These are phyloP conservation scores for Trichoderma koningii DNA, from an alignment of 2,329 filamentous ascomycete species.

Conservation along the genomic window DNA sequence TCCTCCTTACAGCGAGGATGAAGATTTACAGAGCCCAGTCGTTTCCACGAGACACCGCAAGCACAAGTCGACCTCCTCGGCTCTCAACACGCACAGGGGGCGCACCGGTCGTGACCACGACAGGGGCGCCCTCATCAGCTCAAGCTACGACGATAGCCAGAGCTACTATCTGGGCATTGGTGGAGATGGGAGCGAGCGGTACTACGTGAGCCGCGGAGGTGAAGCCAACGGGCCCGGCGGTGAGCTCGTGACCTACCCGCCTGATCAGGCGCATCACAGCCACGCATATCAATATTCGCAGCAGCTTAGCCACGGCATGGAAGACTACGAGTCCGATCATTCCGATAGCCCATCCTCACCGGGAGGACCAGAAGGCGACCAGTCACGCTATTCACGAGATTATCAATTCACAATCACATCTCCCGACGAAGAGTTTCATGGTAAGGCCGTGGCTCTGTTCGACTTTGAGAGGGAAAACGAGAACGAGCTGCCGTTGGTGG, in stretches of 20 bases:
- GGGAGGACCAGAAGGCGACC: constrained; percentile 61
- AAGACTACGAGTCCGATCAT: constrained; percentile 60
- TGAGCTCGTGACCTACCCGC: constrained; percentile 77
- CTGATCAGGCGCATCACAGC: constrained; percentile 63
- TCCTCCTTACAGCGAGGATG: constrained; percentile 92
- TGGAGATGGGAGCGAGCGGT: constrained; percentile 71
- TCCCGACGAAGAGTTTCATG: constrained; percentile 96
- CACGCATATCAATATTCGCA: constrained; percentile 48
- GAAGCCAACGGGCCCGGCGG: constrained; percentile 77
- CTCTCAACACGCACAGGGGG: constrained; percentile 46
- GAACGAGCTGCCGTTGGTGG: constrained; percentile 88
- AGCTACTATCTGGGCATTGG: constrained; percentile 68
- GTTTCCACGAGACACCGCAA: constrained; percentile 84
- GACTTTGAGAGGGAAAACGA: constrained; percentile 95
- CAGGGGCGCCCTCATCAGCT: constrained; percentile 47
- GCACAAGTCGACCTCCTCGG: constrained; percentile 69
- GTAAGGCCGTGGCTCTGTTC: constrained; percentile 91
- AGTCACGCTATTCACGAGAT: constrained; percentile 83
- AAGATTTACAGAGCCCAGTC: constrained; percentile 89
- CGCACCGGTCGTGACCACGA: constrained; percentile 51
- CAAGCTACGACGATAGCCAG: constrained; percentile 56
- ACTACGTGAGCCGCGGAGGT: constrained; percentile 69
- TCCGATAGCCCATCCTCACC: constrained; percentile 63
- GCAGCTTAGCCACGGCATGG: constrained; percentile 46
- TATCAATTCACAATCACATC: constrained; percentile 95